phyloP scores from a whole-genome alignment of 2,329 filamentous ascomycete genomes.

The Paecilomyces sp. region DNA sequence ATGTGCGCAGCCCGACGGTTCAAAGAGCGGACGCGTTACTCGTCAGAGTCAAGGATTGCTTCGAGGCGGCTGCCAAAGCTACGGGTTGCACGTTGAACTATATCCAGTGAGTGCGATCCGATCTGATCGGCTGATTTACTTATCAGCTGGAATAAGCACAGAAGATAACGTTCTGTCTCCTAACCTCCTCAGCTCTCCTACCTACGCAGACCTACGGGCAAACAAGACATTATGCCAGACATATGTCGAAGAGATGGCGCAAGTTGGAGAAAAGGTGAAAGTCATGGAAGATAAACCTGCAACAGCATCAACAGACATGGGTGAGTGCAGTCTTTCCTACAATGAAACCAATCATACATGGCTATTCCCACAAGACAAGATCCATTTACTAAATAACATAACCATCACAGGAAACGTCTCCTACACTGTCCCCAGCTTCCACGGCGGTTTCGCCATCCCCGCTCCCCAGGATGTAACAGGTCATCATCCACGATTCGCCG shows the following conservation, averaged over 20 bases:
- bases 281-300: slow-evolving; percentile 20
- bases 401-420: slow-evolving; percentile 32
- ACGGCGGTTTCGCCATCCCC: slow-evolving; percentile 38
- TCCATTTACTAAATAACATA: background rate
- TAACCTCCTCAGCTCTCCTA: background rate
- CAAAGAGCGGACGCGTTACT: slow-evolving; percentile 2
- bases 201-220: slow-evolving; percentile 32
- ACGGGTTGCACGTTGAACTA: slow-evolving; percentile 9
- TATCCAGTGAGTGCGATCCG: background rate
- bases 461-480: slow-evolving; percentile 19
- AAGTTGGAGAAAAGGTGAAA: slow-evolving; percentile 23
- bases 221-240: slow-evolving; percentile 31
- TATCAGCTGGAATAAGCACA: background rate
- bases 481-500: slow-evolving; percentile 31
- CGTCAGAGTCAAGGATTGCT: slow-evolving; percentile 8
- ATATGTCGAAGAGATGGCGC: slow-evolving; percentile 33
- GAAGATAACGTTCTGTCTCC: background rate
- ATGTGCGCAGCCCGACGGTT: too few species aligned
- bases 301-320: slow-evolving; percentile 34
- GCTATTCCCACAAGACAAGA: background rate
- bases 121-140: too few species aligned
- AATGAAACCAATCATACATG: background rate
- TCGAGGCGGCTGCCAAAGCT: slow-evolving; percentile 10
- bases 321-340: background rate
- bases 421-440: slow-evolving; percentile 37